These are phyloP conservation scores for Thielaviopsis musarum DNA, from an alignment of 2,329 filamentous ascomycete genomes.

Conservation along the genomic window DNA sequence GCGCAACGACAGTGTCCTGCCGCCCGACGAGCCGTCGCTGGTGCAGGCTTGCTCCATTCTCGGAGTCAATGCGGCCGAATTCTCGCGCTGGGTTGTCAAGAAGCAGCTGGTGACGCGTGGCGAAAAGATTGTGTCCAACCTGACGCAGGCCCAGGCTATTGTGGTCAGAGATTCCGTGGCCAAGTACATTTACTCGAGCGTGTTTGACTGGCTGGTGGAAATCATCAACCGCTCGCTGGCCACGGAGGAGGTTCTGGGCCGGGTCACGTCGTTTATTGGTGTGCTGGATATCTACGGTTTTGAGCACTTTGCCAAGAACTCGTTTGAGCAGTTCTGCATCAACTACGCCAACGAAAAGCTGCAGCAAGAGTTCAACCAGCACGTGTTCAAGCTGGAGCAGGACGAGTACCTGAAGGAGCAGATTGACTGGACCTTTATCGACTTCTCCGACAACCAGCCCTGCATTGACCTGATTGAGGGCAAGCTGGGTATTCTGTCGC, in stretches of 20 bases:
- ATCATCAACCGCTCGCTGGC: conserved; percentile 85
- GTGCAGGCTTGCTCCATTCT: conserved; percentile 69
- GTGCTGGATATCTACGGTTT: conserved; percentile 99
- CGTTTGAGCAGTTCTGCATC: conserved; percentile 99
- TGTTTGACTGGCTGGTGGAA: conserved; percentile 99
- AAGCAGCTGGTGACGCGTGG: conserved; percentile 93
- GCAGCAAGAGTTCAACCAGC: conserved; percentile 97
- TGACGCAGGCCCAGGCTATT: conserved; percentile 81
- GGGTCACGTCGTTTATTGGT: conserved; percentile 83
- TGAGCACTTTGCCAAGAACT: conserved; percentile 98
- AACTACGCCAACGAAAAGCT: conserved; percentile 99
- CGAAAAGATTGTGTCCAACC: conserved; percentile 92
- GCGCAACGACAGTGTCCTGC: conserved; percentile 70
- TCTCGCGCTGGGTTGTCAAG: conserved; percentile 97
- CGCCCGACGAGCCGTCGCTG: conserved; percentile 65
- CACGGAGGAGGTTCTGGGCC: conserved; percentile 67
- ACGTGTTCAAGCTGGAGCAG: conserved; percentile 97
- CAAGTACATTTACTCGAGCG: conserved; percentile 94
- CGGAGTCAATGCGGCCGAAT: conserved; percentile 70
- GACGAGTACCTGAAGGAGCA: conserved; percentile 92
- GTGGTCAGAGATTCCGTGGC: conserved; percentile 95
- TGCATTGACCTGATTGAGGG: conserved; percentile 98
- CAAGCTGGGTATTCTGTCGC: conserved; percentile 79
- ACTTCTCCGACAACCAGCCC: conserved; percentile 97
- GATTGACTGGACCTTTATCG: conserved; percentile 99